Percentiles rank a stretch among this genome's conserved stretches.
Evolutionary conservation across 495 filamentous ascomycete species (phyloP).

Genomic region (Talaromyces liani): DNA sequence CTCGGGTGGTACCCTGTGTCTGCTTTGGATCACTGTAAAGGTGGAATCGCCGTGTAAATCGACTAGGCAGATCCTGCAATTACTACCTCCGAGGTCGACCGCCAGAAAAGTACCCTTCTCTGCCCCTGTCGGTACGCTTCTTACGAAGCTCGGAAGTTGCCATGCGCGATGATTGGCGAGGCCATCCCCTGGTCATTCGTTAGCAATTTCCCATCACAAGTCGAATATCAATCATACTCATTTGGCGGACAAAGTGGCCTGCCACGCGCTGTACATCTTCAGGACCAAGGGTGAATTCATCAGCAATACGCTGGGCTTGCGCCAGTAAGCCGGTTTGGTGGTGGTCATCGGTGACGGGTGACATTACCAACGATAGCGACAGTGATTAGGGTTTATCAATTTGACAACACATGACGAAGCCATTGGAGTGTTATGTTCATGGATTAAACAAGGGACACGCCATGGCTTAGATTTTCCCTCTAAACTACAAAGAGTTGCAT

Average conservation of each 20-base stretch:
- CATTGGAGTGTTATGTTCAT: not conserved
- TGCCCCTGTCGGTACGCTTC: constrained; percentile 41
- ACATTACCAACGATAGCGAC: constrained; percentile 7
- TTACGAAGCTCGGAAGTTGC: constrained; percentile 7
- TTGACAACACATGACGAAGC: not conserved
- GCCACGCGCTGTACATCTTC: not conserved
- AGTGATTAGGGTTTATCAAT: not conserved
- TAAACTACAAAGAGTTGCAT: not conserved
- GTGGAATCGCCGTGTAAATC: constrained; percentile 41
- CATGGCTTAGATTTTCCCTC: not conserved
- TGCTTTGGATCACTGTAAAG: constrained; percentile 12
- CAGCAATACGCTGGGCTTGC: constrained; percentile 3
- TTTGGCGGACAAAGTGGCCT: not conserved
- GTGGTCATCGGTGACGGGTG: not conserved
- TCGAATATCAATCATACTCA: not conserved
- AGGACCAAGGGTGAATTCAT: not conserved
- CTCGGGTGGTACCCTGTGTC: constrained; percentile 9
- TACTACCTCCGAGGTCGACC: constrained; percentile 65
- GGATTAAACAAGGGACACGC: not conserved
- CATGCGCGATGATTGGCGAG: constrained; percentile 4
- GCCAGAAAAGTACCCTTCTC: constrained; percentile 55
- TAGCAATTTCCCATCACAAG: not conserved
- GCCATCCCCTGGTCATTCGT: not conserved
- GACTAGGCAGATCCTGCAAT: constrained; percentile 59
- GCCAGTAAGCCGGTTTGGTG: constrained; percentile 3